Percentiles rank a stretch among this genome's conserved stretches.
Conservation (phyloP, 306 rosid genomes). For the Coriaria nepalensis region DNA sequence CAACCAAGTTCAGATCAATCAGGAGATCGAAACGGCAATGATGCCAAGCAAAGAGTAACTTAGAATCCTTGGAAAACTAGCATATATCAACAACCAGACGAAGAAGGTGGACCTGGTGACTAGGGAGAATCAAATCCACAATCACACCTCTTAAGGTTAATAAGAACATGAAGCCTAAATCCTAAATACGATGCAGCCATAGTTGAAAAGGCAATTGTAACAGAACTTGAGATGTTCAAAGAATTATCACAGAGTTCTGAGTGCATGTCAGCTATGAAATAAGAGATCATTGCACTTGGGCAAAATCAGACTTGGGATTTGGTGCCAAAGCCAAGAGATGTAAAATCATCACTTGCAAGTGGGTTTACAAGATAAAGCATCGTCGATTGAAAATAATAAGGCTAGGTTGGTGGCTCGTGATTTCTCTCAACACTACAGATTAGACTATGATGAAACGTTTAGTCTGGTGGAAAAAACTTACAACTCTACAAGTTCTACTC, state of each 20-base stretch:
- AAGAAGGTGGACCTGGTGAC: not conserved
- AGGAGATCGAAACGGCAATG: not conserved
- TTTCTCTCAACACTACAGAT: not conserved
- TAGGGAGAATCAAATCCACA: not conserved
- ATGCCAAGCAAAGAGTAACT: not conserved
- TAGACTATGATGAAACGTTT: slow-evolving; percentile 2
- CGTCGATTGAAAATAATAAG: not conserved
- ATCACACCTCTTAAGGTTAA: not conserved
- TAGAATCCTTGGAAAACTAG: not conserved
- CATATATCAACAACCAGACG: not conserved
- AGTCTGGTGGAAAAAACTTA: not conserved
- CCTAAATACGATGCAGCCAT: not conserved
- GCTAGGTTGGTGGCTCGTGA: not conserved
- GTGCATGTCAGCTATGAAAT: not conserved
- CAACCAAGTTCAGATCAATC: not conserved
- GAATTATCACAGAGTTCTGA: not conserved
- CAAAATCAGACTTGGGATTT: not conserved
- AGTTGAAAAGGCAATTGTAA: not conserved
- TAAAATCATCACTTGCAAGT: slow-evolving; percentile 2
- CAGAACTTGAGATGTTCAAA: not conserved
- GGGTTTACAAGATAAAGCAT: slow-evolving; percentile 6
- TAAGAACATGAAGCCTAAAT: not conserved
- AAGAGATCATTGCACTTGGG: not conserved
- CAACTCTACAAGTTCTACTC: not conserved
- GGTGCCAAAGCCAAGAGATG: slow-evolving; percentile 6